These are phyloP conservation scores for Saraca asoca DNA, from an alignment of 331 rosid genomes.

Conservation along the genomic window DNA sequence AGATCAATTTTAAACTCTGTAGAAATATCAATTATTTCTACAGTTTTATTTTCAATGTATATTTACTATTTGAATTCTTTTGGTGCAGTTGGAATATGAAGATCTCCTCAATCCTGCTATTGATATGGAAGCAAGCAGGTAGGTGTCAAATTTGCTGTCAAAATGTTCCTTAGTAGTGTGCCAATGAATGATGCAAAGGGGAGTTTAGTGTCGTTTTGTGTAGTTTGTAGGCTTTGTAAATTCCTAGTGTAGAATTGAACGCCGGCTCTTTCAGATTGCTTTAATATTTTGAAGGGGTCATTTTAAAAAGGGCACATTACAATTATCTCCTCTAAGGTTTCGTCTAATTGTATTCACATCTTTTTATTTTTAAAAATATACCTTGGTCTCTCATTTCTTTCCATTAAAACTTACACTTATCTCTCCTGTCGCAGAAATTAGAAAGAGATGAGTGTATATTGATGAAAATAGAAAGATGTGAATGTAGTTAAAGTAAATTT, in stretches of 20 bases:
- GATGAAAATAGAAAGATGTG: no score
- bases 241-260: slow-evolving; percentile 38
- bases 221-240: slow-evolving; percentile 52
- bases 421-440: no score
- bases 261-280: slow-evolving; percentile 35
- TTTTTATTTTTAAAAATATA: no score
- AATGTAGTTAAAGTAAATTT: no score
- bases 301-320: no score
- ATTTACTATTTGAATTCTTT: slow-evolving; percentile 29
- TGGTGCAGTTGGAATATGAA: slow-evolving; percentile 73
- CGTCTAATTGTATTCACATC: no score
- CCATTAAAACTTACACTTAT: no score
- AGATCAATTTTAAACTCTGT: no score
- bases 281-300: slow-evolving; percentile 35
- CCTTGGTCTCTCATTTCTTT: no score
- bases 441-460: no score
- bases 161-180: neutral
- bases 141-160: slow-evolving; percentile 14
- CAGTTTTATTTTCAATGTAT: slow-evolving; percentile 13
- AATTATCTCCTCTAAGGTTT: no score
- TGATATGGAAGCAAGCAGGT: slow-evolving; percentile 43
- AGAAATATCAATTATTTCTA: neutral
- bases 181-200: no score
- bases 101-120: slow-evolving; percentile 53
- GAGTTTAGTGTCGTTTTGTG: slow-evolving; percentile 32